phyloP scores from a whole-genome alignment of 768 basidiomycete genomes.

The Epithele typhae region DNA sequence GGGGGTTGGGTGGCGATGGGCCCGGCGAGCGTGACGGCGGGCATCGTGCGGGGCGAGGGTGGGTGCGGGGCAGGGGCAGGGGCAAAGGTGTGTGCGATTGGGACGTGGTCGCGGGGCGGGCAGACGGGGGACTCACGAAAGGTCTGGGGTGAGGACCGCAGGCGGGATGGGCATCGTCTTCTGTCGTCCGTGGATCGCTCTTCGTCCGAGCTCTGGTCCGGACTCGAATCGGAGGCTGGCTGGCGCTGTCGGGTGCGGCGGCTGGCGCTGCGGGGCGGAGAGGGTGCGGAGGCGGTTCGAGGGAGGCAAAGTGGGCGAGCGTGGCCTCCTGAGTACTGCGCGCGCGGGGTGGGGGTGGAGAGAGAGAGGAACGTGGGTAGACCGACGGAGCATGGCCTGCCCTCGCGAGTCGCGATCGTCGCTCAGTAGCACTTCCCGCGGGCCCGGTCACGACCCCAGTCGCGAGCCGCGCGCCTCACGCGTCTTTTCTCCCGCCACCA shows the following conservation, averaged over 20 bases:
- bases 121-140: constrained; percentile 20
- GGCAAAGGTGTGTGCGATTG: too few species aligned
- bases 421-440: background rate
- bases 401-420: too few species aligned
- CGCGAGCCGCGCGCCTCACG: too few species aligned
- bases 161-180: constrained; percentile 26
- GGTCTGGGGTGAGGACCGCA: constrained; percentile 20
- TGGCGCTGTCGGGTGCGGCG: too few species aligned
- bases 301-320: background rate
- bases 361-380: constrained; percentile 13
- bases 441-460: background rate
- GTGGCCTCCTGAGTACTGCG: background rate
- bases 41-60: too few species aligned
- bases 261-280: too few species aligned
- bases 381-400: constrained; percentile 7
- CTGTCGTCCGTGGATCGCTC: too few species aligned
- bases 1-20: constrained; percentile 4
- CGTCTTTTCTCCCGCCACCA: constrained; percentile 5
- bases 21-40: too few species aligned
- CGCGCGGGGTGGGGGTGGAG: background rate
- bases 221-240: too few species aligned
- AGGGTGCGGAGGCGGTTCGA: background rate
- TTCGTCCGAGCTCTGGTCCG: too few species aligned
- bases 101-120: background rate
- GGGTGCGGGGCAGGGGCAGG: too few species aligned